Conservation (phyloP, 2,329 filamentous ascomycete genomes). For the Periconia macrospinosa region DNA sequence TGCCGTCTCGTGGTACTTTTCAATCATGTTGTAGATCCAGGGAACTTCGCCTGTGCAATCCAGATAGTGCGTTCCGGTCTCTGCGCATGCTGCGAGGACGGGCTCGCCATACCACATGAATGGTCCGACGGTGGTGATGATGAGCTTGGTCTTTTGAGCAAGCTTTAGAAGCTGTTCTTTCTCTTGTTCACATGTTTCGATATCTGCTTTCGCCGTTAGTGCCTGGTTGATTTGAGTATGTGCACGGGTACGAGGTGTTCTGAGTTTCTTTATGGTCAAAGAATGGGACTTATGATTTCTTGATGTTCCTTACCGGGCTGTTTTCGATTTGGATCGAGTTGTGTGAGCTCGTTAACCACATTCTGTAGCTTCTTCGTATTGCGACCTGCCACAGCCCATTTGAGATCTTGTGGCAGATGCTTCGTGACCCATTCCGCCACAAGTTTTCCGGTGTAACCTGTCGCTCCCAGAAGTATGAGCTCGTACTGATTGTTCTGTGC, state of each 20-base stretch:
- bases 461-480: constrained; percentile 67
- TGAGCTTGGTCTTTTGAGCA: constrained; percentile 58
- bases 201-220: constrained; percentile 29
- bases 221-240: not conserved
- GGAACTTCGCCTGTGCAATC: constrained; percentile 67
- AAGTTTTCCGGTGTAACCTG: constrained; percentile 81
- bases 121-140: constrained; percentile 65
- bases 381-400: constrained; percentile 86
- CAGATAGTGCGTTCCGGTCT: constrained; percentile 67
- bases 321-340: constrained; percentile 68
- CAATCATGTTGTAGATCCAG: constrained; percentile 65
- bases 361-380: constrained; percentile 73
- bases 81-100: constrained; percentile 66
- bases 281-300: not conserved
- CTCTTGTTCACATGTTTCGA: constrained; percentile 47
- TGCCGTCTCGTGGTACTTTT: constrained; percentile 62
- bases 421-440: constrained; percentile 74
- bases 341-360: constrained; percentile 67
- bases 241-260: not conserved
- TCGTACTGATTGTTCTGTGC: constrained; percentile 58
- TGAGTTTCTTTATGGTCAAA: too few relatives aligned
- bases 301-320: constrained; percentile 61
- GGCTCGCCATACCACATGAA: constrained; percentile 67
- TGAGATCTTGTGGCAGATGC: constrained; percentile 72
- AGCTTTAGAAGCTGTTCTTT: constrained; percentile 54